phyloP scores from a whole-genome alignment of 768 basidiomycete species.

The Obba rivulosa region DNA sequence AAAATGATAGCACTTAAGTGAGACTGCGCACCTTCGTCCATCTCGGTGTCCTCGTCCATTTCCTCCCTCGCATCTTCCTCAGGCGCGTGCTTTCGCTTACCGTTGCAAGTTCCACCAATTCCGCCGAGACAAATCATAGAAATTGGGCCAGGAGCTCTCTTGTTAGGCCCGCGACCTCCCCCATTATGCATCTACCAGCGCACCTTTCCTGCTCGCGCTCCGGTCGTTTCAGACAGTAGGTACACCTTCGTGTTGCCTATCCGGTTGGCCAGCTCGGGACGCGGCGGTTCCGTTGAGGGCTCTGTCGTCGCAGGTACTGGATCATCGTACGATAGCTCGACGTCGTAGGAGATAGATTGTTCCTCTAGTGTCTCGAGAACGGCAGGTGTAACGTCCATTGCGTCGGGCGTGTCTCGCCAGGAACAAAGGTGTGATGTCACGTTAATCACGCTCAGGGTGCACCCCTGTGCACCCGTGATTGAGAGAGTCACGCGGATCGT shows the following conservation, averaged over 20 bases:
- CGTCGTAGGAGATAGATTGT: conserved; percentile 50
- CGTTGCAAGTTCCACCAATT: conserved; percentile 12
- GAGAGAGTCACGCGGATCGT: too few species aligned
- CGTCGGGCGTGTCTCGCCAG: too few species aligned
- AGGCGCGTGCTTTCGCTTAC: conserved; percentile 44
- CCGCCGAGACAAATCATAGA: conserved; percentile 2
- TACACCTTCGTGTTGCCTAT: conserved; percentile 75
- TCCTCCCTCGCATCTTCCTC: conserved; percentile 33
- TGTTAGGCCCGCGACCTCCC: conserved; percentile 39
- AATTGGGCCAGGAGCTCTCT: conserved; percentile 19
- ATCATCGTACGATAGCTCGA: conserved; percentile 35
- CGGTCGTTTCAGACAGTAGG: conserved; percentile 63
- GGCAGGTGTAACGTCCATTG: conserved; percentile 48
- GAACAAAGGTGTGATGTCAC: too few species aligned
- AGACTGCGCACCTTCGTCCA: conserved; percentile 17
- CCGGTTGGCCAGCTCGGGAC: conserved; percentile 48
- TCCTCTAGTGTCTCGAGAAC: conserved; percentile 36
- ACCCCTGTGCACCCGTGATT: too few species aligned
- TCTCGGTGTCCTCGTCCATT: conserved; percentile 25
- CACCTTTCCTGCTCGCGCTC: conserved; percentile 66
- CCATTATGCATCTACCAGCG: conserved; percentile 41
- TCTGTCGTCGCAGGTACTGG: conserved; percentile 42
- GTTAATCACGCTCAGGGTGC: too few species aligned
- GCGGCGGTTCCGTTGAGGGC: conserved; percentile 26
- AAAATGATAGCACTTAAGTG: background rate